Conservation (phyloP, 2,329 filamentous ascomycete genomes). For the Blumeria hordei region DNA sequence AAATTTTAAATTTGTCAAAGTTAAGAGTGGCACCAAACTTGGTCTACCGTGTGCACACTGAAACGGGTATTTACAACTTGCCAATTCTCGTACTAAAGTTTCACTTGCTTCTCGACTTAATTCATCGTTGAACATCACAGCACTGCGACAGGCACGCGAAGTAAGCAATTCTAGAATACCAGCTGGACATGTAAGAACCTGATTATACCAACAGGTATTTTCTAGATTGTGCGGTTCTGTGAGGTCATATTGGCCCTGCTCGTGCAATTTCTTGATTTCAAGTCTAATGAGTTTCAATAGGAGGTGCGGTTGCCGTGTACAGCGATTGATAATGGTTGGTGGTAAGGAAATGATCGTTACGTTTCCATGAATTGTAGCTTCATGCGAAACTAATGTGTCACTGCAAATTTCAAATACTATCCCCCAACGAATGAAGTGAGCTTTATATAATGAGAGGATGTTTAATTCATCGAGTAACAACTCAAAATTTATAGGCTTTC, state of each 20-base stretch:
- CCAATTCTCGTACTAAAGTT: conserved; percentile 30
- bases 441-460: conserved; percentile 28
- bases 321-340: conserved; percentile 49
- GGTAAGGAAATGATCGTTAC: conserved; percentile 38
- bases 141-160: conserved; percentile 52
- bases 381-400: neutral
- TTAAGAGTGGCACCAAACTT: conserved; percentile 37
- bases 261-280: conserved; percentile 40
- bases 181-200: conserved; percentile 44
- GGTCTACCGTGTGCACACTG: conserved; percentile 62
- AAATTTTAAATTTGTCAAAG: conserved; percentile 15
- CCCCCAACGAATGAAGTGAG: conserved; percentile 50
- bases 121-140: conserved; percentile 68
- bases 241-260: neutral
- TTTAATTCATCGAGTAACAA: conserved; percentile 33
- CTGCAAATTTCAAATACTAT: conserved; percentile 24
- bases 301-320: conserved; percentile 44
- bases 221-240: neutral
- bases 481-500: conserved; percentile 37
- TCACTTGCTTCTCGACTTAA: conserved; percentile 33
- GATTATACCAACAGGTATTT: conserved; percentile 26
- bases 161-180: conserved; percentile 56
- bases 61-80: conserved; percentile 46
- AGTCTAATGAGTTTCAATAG: conserved; percentile 49
- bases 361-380: neutral